These are phyloP conservation scores for Rhododendron mucronatum DNA, from an alignment of 148 eudicot species.

Conservation along the genomic window DNA sequence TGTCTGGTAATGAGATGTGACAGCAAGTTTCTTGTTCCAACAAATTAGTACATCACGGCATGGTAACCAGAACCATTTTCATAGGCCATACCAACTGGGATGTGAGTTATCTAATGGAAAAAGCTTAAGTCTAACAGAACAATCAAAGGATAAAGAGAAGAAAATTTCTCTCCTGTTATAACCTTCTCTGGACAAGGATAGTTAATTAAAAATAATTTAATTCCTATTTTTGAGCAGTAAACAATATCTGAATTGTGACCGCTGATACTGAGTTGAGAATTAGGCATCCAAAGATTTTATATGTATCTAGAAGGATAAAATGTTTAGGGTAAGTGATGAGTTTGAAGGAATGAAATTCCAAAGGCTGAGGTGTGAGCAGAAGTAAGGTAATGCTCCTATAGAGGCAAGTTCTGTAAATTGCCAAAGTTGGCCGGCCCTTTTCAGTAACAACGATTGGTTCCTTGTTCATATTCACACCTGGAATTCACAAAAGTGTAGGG, in stretches of 20 bases:
- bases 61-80: background rate
- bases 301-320: background rate
- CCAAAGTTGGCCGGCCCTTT: background rate
- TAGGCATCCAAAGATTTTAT: background rate
- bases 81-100: background rate
- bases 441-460: background rate
- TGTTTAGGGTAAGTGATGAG: background rate
- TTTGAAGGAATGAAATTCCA: background rate
- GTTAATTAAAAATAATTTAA: background rate
- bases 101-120: background rate
- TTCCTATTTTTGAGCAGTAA: background rate
- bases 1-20: background rate
- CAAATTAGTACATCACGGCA: background rate
- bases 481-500: background rate
- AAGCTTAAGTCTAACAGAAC: background rate
- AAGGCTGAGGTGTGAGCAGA: background rate
- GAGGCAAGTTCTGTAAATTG: background rate
- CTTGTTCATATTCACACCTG: background rate
- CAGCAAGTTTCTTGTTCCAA: background rate
- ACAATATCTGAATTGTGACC: background rate
- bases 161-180: background rate
- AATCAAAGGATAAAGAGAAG: background rate
- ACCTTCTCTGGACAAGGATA: background rate
- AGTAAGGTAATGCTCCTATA: background rate
- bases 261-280: background rate